phyloP scores from a whole-genome alignment of 768 basidiomycete species.

The Calocera viscosa region DNA sequence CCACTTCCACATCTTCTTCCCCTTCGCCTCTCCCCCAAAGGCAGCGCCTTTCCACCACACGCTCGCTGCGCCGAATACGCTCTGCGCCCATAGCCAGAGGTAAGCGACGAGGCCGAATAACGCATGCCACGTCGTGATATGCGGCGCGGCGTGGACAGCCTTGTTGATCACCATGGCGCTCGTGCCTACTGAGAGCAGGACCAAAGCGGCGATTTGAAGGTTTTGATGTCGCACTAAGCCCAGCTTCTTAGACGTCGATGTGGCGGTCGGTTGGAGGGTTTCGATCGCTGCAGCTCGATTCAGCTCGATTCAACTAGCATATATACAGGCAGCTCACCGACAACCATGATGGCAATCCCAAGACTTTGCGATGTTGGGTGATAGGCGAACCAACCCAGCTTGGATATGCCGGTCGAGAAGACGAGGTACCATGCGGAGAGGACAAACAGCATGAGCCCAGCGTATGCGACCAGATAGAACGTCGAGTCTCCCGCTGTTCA shows the following conservation, averaged over 20 bases:
- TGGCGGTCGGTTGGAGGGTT: conserved; percentile 62
- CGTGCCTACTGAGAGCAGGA: conserved; percentile 51
- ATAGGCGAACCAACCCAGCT: conserved; percentile 46
- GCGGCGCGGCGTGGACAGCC: conserved; percentile 34
- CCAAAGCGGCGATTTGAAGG: conserved; percentile 42
- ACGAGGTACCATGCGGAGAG: background rate
- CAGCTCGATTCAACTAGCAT: background rate
- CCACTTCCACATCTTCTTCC: conserved; percentile 72
- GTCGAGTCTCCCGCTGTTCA: background rate
- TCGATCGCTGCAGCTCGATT: conserved; percentile 41
- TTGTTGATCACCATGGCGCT: conserved; percentile 56
- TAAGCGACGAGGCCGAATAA: conserved; percentile 58
- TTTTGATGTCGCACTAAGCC: conserved; percentile 61
- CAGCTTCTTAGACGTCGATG: conserved; percentile 49
- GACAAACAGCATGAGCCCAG: background rate
- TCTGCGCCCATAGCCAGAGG: conserved; percentile 47
- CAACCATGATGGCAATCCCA: conserved; percentile 44
- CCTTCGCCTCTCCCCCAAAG: conserved; percentile 59
- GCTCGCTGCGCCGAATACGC: conserved; percentile 53
- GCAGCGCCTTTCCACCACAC: conserved; percentile 60
- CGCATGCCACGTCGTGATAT: conserved; percentile 67
- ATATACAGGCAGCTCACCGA: conserved; percentile 35
- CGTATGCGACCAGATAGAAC: background rate
- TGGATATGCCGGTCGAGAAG: background rate
- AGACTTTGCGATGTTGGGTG: conserved; percentile 55